Evolutionary conservation across 768 basidiomycete species (phyloP).

Genomic region (Daedalea quercina): DNA sequence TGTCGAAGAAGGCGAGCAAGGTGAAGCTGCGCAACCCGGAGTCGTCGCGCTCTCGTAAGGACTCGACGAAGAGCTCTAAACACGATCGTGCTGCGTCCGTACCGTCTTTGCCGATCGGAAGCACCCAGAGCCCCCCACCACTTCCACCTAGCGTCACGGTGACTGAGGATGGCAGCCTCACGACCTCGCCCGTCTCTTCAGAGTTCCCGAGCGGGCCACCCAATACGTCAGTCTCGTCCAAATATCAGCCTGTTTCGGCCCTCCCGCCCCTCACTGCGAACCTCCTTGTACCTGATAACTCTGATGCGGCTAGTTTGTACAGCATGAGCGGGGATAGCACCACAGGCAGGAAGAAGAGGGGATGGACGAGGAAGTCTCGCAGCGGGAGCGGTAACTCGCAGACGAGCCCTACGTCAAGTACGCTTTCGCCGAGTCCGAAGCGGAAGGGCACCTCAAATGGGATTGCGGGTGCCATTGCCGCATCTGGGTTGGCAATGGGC

Average conservation of each 20-base stretch:
- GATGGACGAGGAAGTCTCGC: background rate
- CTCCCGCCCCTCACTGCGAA: slow-evolving; percentile 5
- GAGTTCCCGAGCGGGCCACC: background rate
- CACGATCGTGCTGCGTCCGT: slow-evolving; percentile 4
- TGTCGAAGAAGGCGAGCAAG: slow-evolving; percentile 12
- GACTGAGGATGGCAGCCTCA: slow-evolving; percentile 1
- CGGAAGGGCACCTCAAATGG: slow-evolving; percentile 38
- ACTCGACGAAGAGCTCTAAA: background rate
- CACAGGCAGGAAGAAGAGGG: background rate
- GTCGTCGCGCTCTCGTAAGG: background rate
- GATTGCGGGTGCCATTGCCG: slow-evolving; percentile 62
- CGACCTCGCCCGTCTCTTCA: background rate
- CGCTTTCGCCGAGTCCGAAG: slow-evolving; percentile 19
- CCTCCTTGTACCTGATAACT: slow-evolving; percentile 12
- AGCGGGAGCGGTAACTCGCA: slow-evolving; percentile 12
- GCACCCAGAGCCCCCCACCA: background rate
- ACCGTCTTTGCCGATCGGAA: background rate
- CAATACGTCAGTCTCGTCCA: background rate
- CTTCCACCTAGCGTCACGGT: background rate
- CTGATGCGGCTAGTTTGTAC: background rate
- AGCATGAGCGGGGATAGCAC: background rate
- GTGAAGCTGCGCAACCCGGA: slow-evolving; percentile 7
- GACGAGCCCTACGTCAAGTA: slow-evolving; percentile 10
- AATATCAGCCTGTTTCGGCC: background rate
- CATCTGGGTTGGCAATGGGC: slow-evolving; percentile 58